phyloP scores from a whole-genome alignment of 2,329 filamentous ascomycete genomes.

The Cryphonectria carpinicola region DNA sequence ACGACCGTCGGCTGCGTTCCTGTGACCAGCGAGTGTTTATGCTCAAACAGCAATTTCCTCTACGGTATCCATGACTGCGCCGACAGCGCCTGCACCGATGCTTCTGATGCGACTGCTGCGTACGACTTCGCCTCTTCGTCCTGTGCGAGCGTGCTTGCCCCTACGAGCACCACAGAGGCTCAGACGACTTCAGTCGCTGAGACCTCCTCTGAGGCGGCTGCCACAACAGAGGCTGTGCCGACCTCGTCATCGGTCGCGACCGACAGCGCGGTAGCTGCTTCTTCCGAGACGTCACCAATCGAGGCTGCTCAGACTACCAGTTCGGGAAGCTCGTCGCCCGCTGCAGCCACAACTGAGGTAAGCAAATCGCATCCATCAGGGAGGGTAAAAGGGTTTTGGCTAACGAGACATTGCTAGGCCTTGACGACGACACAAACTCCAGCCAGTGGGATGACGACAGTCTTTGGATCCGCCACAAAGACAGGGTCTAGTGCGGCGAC shows the following conservation, averaged over 20 bases:
- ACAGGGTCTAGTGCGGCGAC: slow-evolving; percentile 12
- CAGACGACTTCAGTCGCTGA: slow-evolving; percentile 10
- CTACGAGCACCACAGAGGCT: slow-evolving; percentile 10
- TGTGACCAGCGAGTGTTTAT: slow-evolving; percentile 32
- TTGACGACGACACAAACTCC: background rate
- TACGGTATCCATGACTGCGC: slow-evolving; percentile 32
- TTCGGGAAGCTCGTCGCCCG: slow-evolving; percentile 12
- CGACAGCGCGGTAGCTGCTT: slow-evolving; percentile 14
- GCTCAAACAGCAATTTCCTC: slow-evolving; percentile 30
- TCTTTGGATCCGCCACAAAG: slow-evolving; percentile 3
- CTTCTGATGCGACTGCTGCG: slow-evolving; percentile 30
- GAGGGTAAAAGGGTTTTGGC: too few relatives aligned
- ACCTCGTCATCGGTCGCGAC: slow-evolving; percentile 13
- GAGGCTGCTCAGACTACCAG: slow-evolving; percentile 10
- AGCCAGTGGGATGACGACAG: slow-evolving; percentile 21
- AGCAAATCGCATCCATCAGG: background rate
- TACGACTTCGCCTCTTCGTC: slow-evolving; percentile 28
- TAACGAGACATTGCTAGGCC: background rate
- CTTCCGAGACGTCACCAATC: slow-evolving; percentile 14
- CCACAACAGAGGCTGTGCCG: slow-evolving; percentile 16
- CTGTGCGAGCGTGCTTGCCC: slow-evolving; percentile 27
- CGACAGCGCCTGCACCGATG: slow-evolving; percentile 25
- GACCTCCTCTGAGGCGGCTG: slow-evolving; percentile 10
- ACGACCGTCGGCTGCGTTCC: slow-evolving; percentile 24
- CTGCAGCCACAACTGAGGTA: slow-evolving; percentile 20